Evolutionary conservation across 164 flowering plant genomes (phyloP).

Genomic region (Magnolia officinalis): DNA sequence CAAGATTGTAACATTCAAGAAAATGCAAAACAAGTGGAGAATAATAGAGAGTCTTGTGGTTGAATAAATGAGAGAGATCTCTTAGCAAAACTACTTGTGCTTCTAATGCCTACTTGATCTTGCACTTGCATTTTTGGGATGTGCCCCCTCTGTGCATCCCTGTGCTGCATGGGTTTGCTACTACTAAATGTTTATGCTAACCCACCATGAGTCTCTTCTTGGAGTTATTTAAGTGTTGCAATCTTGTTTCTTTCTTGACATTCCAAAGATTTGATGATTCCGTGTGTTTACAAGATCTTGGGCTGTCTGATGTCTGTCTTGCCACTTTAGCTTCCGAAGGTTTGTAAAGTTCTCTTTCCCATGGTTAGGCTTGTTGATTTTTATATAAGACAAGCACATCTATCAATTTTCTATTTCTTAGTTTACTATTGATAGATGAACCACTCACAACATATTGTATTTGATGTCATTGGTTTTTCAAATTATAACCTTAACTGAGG

Average conservation of each 20-base stretch:
- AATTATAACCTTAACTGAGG: not conserved
- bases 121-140: not conserved
- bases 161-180: too few relatives aligned
- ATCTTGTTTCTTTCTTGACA: constrained; percentile 29
- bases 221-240: too few relatives aligned
- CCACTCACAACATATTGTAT: not conserved
- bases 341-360: constrained; percentile 15
- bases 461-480: not conserved
- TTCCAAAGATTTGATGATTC: constrained; percentile 56
- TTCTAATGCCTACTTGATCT: not conserved
- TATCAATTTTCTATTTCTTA: not conserved
- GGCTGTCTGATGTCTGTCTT: constrained; percentile 73
- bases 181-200: too few relatives aligned
- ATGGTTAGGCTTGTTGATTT: not conserved
- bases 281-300: constrained; percentile 52
- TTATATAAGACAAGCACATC: not conserved
- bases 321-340: constrained; percentile 80
- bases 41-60: too few relatives aligned
- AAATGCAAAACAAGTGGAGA: too few relatives aligned
- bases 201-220: too few relatives aligned
- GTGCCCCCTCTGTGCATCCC: too few relatives aligned
- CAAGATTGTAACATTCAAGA: too few relatives aligned
- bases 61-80: too few relatives aligned
- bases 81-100: too few relatives aligned
- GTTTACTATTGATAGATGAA: not conserved